Conservation (phyloP, 257 asterid species). For the Marsdenia floribunda region DNA sequence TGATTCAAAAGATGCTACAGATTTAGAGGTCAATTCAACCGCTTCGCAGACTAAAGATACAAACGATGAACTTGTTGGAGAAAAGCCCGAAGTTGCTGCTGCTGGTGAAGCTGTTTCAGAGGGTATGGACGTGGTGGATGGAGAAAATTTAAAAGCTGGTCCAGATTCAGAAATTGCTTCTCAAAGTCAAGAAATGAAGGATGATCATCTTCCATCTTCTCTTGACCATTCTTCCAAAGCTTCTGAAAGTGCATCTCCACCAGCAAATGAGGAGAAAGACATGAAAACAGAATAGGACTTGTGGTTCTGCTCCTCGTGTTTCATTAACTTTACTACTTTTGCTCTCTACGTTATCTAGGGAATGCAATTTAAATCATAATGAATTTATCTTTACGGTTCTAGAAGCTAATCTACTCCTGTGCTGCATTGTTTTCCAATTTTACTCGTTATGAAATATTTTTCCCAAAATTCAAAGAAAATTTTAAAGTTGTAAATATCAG, state of each 20-base stretch:
- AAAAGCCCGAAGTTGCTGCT: background rate
- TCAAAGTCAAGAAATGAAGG: background rate
- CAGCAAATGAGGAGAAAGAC: constrained; percentile 1
- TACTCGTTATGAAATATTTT: too few species aligned
- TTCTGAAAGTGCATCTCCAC: background rate
- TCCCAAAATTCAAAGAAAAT: too few species aligned
- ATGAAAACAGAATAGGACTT: background rate
- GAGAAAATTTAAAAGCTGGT: constrained; percentile 2
- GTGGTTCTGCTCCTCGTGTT: background rate
- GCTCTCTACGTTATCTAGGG: background rate
- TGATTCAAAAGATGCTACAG: constrained; percentile 7
- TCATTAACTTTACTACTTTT: background rate
- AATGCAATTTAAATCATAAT: background rate
- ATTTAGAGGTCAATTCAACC: background rate
- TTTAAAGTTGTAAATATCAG: too few species aligned
- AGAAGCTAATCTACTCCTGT: too few species aligned
- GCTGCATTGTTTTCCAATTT: too few species aligned
- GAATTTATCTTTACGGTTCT: too few species aligned
- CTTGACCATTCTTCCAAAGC: constrained; percentile 2
- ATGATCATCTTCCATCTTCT: constrained; percentile 7
- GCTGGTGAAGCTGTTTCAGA: background rate
- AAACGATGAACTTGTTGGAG: constrained; percentile 9
- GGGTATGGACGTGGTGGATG: constrained; percentile 2
- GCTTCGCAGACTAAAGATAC: constrained; percentile 3
- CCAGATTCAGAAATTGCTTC: constrained; percentile 8